Evolutionary conservation across 495 filamentous ascomycete genomes (phyloP), one percentile per base, ranked within the genome.

Genomic region (Evansstolkia leycettana): DNA sequence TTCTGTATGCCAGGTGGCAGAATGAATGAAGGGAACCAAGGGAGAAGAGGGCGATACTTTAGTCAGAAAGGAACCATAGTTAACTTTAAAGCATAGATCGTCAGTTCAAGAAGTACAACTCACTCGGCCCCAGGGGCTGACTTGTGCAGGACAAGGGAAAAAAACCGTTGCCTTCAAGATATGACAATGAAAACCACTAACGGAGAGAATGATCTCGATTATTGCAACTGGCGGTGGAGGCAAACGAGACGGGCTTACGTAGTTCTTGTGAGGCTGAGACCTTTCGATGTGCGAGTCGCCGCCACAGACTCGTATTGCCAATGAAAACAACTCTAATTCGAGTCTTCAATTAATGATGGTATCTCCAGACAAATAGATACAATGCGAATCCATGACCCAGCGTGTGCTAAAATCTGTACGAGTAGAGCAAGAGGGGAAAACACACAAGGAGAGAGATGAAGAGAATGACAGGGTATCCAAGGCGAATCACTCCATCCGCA

Each of bases 341-440:
- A 32, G 28, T 31, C 24, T 17, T 28, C 23, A 17, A n/a, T 23
- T 12, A 23, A 36, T 14, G 20, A 5, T 60, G 50, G 54, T 58
- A 58, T 58, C 57, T 60, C 42, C 40, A 26, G 41, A 39, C 52
- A 42, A 14, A 29, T 23, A 23, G 20, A 23, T 23, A 23, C 20
- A 23, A 23, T 23, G 20, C 9, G 20, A 9, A 23, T 23, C 20
- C 9, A 9, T 23, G 20, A n/a, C 20, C 20, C 20, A 23, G 20
- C 20, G 5, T 23, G 4, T 23, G 20, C 20, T 23, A 23, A 23
- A 9, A 4, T 9, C 5, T 23, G 9, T 4, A 23, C 20, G 9
- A 4, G 20, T n/a, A n/a, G n/a, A n/a, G 5, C 20, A 23, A 23
- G 9, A 5, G 5, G 12, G 13, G 27, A 14, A 36, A 30, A 37